A percentile compares a stretch with the other conserved stretches of the same genome.
Conservation (phyloP, 352 stramenopile species). For the Stephanocyclus meneghinianus region DNA sequence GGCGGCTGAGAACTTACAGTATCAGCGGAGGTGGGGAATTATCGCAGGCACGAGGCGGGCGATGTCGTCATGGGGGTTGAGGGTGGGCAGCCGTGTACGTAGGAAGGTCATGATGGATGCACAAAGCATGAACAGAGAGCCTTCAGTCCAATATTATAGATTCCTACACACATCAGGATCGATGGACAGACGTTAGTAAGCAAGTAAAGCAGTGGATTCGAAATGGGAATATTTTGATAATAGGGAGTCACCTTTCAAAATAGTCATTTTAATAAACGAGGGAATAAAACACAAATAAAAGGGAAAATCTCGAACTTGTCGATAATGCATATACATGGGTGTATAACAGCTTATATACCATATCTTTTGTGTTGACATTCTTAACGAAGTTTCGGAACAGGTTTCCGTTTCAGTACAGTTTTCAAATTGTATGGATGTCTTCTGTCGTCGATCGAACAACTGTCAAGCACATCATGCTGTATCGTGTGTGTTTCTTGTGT, state of each 20-base stretch:
- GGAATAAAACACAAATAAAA: background rate
- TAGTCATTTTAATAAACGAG: background rate
- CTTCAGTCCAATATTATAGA: background rate
- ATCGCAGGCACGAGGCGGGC: background rate
- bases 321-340: background rate
- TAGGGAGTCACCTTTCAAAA: background rate
- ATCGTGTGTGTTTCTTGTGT: no score
- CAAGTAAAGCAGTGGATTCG: background rate
- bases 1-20: conserved; percentile 1
- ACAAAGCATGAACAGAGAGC: background rate
- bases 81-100: background rate
- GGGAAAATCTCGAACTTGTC: no score
- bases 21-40: background rate
- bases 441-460: no score
- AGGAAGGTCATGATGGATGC: background rate
- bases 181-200: conserved; percentile 11
- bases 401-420: background rate
- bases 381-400: background rate
- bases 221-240: background rate
- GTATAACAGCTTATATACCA: background rate
- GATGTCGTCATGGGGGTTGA: background rate
- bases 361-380: no score
- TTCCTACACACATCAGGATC: background rate
- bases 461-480: no score
- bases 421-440: background rate